Base-by-base conservation (phyloP, 1,139 yeast species). In the Pichia sp. region DNA sequence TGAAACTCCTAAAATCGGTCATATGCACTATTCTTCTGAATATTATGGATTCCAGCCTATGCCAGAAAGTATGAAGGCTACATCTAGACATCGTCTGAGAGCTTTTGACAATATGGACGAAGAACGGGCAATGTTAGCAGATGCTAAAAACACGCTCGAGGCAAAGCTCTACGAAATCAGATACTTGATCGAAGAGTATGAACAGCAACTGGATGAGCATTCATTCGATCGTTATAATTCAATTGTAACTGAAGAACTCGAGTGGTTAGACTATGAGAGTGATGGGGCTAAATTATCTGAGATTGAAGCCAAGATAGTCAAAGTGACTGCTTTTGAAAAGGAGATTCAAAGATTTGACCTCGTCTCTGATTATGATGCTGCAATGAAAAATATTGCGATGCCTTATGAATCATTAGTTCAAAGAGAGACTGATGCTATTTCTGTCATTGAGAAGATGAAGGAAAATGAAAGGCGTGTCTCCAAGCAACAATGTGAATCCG, bases 191-290 rank as follows among this genome's bases (percentile, higher is more conserved):
- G 78, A 74, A 12, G 66, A 74, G 26, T 71, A 68, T 27, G n/a
- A n/a, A n/a, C 57, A 56, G 2, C 44, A 63, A 7, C 50, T 51
- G 8, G 64, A 67, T 9, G 49, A n/a, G n/a, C n/a, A n/a, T n/a
- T n/a, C n/a, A n/a, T n/a, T n/a, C n/a, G n/a, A n/a, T n/a, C n/a
- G n/a, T n/a, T n/a, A n/a, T n/a, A 47, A 66, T 2, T 53, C 55
- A 0, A 41, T 59, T 3, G 69, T 80, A 2, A 46, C 63, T 22
- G 78, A 75, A 18, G 61, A 68, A 18, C 60, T 82, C 35, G 93
- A 82, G 44, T 85, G 95, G 95, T 63, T 86, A 26, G 94, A 85
- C 37, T 77, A 72, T 47, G 88, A 79, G 17, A 72, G 85, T 37
- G 83, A 76, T 38, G 65, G 63, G 22, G 72, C 85, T 1, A 45